A percentile compares a stretch with the other conserved stretches of the same genome.
phyloP scores from a whole-genome alignment of 805 yeast species.

The Sungouiozyma intestinalis region DNA sequence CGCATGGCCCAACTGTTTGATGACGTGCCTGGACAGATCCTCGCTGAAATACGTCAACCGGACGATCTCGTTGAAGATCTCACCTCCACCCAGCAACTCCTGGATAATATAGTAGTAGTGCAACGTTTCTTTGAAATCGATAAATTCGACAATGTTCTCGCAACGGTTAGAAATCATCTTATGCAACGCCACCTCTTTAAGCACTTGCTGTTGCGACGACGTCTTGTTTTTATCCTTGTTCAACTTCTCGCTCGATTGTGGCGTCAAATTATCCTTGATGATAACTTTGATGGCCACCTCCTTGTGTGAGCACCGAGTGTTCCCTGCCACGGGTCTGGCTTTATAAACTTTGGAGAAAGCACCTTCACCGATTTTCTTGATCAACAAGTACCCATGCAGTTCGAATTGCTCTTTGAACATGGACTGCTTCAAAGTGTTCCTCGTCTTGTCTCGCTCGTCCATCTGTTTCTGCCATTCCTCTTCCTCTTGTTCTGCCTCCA shows the following conservation, averaged over 20 bases:
- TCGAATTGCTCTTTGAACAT: conserved; percentile 27
- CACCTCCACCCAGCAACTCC: conserved; percentile 73
- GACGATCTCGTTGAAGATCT: conserved; percentile 57
- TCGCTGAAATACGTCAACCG: conserved; percentile 58
- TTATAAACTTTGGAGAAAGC: conserved; percentile 70
- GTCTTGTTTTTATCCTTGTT: conserved; percentile 12
- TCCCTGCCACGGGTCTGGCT: conserved; percentile 31
- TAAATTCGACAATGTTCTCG: conserved; percentile 49
- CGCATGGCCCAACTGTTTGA: conserved; percentile 53
- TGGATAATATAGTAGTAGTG: conserved; percentile 58
- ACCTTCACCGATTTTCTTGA: conserved; percentile 63
- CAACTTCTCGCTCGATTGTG: conserved; percentile 21
- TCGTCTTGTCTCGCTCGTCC: conserved; percentile 1
- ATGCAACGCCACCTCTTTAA: conserved; percentile 71
- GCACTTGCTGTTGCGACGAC: conserved; percentile 42
- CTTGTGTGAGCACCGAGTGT: conserved; percentile 10
- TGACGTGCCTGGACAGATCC: conserved; percentile 52
- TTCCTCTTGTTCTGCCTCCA: conserved; percentile 9
- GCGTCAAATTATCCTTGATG: conserved; percentile 56
- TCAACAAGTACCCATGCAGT: conserved; percentile 30
- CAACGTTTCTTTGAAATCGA: conserved; percentile 55
- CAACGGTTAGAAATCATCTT: conserved; percentile 41
- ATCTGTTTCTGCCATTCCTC: conserved; percentile 6
- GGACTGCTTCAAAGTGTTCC: neutral
- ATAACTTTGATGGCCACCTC: conserved; percentile 48